Conservation (phyloP, 2,329 filamentous ascomycete genomes). For the Pseudocercospora crystallina region DNA sequence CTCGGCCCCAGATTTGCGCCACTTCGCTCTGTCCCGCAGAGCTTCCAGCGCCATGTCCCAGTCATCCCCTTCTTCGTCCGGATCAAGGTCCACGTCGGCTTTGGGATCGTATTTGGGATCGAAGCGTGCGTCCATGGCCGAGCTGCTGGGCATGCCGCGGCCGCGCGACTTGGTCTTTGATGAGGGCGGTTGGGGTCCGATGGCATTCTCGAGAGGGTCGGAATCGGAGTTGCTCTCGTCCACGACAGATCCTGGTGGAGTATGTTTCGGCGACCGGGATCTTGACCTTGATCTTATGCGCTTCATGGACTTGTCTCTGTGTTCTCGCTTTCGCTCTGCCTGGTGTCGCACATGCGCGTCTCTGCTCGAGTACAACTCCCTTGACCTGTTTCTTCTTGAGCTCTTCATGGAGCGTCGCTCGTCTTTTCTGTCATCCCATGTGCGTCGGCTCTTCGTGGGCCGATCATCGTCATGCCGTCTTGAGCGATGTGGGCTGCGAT, state of each 20-base stretch:
- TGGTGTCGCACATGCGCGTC: too few relatives aligned
- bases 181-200: constrained; percentile 63
- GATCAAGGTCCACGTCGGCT: constrained; percentile 51
- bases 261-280: neutral
- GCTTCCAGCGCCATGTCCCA: constrained; percentile 82
- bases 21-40: constrained; percentile 74
- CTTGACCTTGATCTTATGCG: neutral
- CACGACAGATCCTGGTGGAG: too few relatives aligned
- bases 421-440: too few relatives aligned
- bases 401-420: too few relatives aligned
- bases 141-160: constrained; percentile 60
- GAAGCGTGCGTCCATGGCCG: constrained; percentile 78
- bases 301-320: too few relatives aligned
- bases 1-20: constrained; percentile 72
- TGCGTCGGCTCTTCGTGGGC: too few relatives aligned
- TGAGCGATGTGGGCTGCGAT: too few relatives aligned
- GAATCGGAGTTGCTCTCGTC: constrained; percentile 45
- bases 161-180: constrained; percentile 59
- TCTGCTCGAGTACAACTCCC: too few relatives aligned
- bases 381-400: too few relatives aligned
- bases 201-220: constrained; percentile 72
- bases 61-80: constrained; percentile 54
- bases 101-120: constrained; percentile 62
- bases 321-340: too few relatives aligned
- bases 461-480: too few relatives aligned